Conservation (phyloP, 2,329 filamentous ascomycete genomes). For the Colletotrichum musicola region DNA sequence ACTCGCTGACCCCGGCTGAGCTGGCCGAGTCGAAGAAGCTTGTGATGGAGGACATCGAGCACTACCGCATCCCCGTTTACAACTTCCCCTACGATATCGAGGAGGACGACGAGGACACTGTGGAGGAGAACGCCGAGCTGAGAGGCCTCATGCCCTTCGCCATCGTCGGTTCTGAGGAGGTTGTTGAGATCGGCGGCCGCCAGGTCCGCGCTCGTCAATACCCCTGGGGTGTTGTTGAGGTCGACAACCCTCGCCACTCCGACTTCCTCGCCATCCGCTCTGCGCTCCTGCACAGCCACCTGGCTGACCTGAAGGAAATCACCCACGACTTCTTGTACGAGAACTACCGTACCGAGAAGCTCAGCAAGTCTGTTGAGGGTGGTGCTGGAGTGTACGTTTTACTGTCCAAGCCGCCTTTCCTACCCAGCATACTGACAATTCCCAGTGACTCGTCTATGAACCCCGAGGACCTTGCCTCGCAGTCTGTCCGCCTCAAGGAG, state of each 20-base stretch:
- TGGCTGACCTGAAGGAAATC: conserved; percentile 99
- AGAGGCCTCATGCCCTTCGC: conserved; percentile 98
- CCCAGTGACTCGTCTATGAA: conserved; percentile 89
- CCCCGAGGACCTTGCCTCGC: conserved; percentile 94
- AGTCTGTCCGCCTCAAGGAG: conserved; percentile 99
- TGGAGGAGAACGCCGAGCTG: conserved; percentile 98
- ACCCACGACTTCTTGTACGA: conserved; percentile 99
- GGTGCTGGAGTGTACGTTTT: conserved; percentile 84
- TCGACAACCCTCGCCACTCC: conserved; percentile 98
- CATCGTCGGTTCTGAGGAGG: conserved; percentile 96
- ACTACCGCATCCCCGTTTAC: conserved; percentile 99
- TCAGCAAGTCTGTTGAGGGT: conserved; percentile 98
- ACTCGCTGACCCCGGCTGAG: conserved; percentile 95
- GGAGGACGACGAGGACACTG: conserved; percentile 98
- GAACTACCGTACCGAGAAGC: conserved; percentile 99
- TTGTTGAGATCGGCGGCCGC: conserved; percentile 92
- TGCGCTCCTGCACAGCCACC: conserved; percentile 95
- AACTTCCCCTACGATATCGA: conserved; percentile 99
- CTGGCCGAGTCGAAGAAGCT: conserved; percentile 99
- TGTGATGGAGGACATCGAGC: conserved; percentile 99
- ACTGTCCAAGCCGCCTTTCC: background rate
- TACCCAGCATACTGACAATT: conserved; percentile 44
- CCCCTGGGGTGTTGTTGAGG: conserved; percentile 98
- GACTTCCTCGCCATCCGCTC: conserved; percentile 98
- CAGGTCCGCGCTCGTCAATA: conserved; percentile 96